A percentile compares a stretch with the other conserved stretches of the same genome.
Conservation (phyloP, 1,284 basidiomycete genomes). For the Ustilago sp. region DNA sequence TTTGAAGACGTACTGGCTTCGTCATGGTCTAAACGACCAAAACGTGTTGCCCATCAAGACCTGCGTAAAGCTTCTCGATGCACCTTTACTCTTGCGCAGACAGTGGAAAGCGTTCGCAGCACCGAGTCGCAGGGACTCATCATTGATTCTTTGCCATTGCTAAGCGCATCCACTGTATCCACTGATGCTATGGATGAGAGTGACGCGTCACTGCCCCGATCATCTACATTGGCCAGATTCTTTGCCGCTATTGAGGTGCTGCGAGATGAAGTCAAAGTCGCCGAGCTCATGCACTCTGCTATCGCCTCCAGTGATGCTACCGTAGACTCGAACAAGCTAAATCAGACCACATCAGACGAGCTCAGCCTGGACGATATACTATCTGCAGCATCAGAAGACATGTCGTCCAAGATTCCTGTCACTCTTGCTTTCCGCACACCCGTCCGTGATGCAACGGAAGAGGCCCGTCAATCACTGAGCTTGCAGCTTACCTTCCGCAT, state of each 20-base stretch:
- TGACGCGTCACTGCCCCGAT: neutral
- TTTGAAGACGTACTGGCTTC: constrained; percentile 47
- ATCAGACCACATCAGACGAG: constrained; percentile 3
- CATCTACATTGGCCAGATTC: constrained; percentile 30
- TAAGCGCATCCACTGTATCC: neutral
- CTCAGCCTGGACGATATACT: constrained; percentile 39
- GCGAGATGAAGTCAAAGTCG: constrained; percentile 45
- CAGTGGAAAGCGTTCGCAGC: constrained; percentile 43
- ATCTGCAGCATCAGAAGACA: constrained; percentile 1
- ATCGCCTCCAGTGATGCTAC: constrained; percentile 22
- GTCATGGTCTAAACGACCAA: constrained; percentile 29
- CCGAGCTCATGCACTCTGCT: constrained; percentile 46
- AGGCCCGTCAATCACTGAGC: constrained; percentile 25
- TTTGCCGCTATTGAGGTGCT: constrained; percentile 47
- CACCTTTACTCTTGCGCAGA: constrained; percentile 41
- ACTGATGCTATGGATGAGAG: constrained; percentile 32
- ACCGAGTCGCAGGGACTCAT: constrained; percentile 40
- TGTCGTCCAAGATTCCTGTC: constrained; percentile 26
- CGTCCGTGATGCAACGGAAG: constrained; percentile 13
- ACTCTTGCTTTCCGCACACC: constrained; percentile 42
- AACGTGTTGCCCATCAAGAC: neutral
- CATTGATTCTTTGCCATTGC: constrained; percentile 39
- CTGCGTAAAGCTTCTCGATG: constrained; percentile 16
- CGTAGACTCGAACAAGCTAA: neutral
- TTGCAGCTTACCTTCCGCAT: constrained; percentile 36